Conservation (phyloP, 164 flowering plant genomes). For the Piper longum region DNA sequence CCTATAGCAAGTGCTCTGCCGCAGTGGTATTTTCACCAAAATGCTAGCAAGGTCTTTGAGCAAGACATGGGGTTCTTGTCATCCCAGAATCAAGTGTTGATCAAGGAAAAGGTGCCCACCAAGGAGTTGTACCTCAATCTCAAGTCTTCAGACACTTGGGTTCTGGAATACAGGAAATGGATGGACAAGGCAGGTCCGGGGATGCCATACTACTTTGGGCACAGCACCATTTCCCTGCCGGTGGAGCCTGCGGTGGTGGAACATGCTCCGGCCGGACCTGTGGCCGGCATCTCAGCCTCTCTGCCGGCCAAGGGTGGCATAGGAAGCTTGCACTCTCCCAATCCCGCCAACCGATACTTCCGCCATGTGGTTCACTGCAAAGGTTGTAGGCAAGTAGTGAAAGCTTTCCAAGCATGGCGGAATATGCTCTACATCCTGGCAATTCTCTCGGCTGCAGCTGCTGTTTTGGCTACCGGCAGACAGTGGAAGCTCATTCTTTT, state of each 20-base stretch:
- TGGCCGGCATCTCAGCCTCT: constrained; percentile 70
- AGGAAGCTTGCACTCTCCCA: constrained; percentile 68
- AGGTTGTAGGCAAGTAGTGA: constrained; percentile 44
- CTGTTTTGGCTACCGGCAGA: constrained; percentile 52
- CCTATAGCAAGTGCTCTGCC: constrained; percentile 40
- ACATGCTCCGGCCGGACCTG: constrained; percentile 90
- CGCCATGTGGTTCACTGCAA: constrained; percentile 87
- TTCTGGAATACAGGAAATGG: constrained; percentile 85
- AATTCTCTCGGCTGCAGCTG: constrained; percentile 37
- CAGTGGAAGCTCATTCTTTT: constrained; percentile 72
- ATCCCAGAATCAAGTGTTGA: constrained; percentile 75
- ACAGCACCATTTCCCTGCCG: constrained; percentile 65
- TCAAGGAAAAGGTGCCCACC: constrained; percentile 77
- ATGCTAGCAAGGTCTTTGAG: constrained; percentile 87
- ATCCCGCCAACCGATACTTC: constrained; percentile 64
- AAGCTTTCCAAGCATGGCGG: constrained; percentile 57
- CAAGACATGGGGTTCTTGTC: constrained; percentile 99
- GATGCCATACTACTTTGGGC: constrained; percentile 93
- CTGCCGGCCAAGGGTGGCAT: constrained; percentile 82
- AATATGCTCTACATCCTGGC: constrained; percentile 39
- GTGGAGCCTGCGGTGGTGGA: constrained; percentile 75
- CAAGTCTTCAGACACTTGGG: constrained; percentile 85
- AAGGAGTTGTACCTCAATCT: constrained; percentile 60
- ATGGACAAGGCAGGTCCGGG: constrained; percentile 98
- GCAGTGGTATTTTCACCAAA: constrained; percentile 84